These are phyloP conservation scores for Russula vinacea DNA, from an alignment of 768 basidiomycete species.

Conservation along the genomic window DNA sequence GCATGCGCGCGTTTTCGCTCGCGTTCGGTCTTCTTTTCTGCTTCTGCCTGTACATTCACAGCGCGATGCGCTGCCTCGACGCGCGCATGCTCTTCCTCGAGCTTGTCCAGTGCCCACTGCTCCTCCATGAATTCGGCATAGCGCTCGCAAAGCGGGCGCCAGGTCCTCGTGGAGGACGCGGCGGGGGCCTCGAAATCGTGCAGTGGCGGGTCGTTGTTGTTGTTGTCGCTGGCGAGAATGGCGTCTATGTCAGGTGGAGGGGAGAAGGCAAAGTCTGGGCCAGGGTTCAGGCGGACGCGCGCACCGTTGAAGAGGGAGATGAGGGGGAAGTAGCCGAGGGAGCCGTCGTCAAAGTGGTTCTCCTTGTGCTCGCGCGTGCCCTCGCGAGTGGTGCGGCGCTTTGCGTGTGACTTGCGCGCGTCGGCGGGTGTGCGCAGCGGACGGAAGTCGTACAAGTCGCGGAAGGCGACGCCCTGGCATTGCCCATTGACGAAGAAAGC, in stretches of 20 bases:
- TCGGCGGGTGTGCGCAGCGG: constrained; percentile 67
- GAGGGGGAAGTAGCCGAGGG: constrained; percentile 93
- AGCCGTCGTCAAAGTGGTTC: constrained; percentile 91
- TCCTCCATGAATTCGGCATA: constrained; percentile 84
- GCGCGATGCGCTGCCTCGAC: constrained; percentile 35
- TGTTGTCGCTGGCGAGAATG: constrained; percentile 42
- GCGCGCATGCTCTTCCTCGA: constrained; percentile 71
- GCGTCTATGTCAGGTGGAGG: constrained; percentile 78
- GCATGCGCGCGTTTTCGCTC: constrained; percentile 49
- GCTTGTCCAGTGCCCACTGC: constrained; percentile 70
- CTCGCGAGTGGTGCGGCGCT: constrained; percentile 56
- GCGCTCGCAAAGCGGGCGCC: constrained; percentile 81
- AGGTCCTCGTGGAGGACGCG: constrained; percentile 43
- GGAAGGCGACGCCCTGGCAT: constrained; percentile 78
- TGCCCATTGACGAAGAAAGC: constrained; percentile 93
- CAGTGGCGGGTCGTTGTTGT: constrained; percentile 25
- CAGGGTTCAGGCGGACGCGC: constrained; percentile 79
- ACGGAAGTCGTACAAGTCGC: constrained; percentile 85
- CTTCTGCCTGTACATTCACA: constrained; percentile 69
- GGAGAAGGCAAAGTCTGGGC: constrained; percentile 78
- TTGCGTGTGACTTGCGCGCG: constrained; percentile 61
- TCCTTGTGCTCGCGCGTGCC: constrained; percentile 69
- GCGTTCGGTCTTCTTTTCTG: constrained; percentile 54
- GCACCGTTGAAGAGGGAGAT: constrained; percentile 92
- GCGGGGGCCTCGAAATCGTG: too few species aligned